Evolutionary conservation across 768 basidiomycete genomes (phyloP).

Genomic region (Trametes cingulata): DNA sequence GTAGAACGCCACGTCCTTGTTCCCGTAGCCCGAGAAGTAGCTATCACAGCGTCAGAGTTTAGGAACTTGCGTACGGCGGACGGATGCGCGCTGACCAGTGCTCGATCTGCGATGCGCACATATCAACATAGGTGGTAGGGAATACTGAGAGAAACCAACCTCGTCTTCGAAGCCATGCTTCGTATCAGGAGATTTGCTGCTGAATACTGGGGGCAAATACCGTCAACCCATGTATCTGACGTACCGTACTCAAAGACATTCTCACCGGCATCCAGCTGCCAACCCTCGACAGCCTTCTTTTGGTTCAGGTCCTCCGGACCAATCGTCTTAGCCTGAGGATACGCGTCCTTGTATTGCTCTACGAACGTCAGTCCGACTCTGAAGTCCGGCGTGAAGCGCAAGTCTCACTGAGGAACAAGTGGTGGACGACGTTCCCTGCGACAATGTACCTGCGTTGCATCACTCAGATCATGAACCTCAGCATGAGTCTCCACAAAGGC

Average conservation of each 20-base stretch:
- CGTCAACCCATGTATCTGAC: neutral
- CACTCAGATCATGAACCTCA: neutral
- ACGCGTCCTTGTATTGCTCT: conserved; percentile 47
- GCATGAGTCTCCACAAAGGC: neutral
- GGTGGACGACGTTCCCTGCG: conserved; percentile 51
- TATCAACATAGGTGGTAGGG: neutral
- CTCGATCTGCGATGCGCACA: neutral
- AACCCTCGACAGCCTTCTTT: conserved; percentile 48
- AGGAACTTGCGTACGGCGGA: neutral
- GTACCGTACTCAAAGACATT: too few species aligned
- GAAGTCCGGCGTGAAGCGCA: neutral
- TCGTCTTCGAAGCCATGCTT: conserved; percentile 76
- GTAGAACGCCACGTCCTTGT: conserved; percentile 77
- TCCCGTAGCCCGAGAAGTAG: conserved; percentile 63
- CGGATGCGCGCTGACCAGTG: conserved; percentile 2
- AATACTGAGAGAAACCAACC: conserved; percentile 15
- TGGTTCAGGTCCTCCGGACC: conserved; percentile 54
- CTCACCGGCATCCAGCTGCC: conserved; percentile 60
- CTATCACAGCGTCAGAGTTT: conserved; percentile 29
- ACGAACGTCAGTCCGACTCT: conserved; percentile 33
- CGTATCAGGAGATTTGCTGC: conserved; percentile 38
- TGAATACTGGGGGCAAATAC: conserved; percentile 6
- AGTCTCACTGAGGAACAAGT: conserved; percentile 50
- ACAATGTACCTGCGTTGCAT: conserved; percentile 48
- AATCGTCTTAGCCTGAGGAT: conserved; percentile 66